Conservation (phyloP, 2,329 filamentous ascomycete genomes). For the Clathrospora elynae region DNA sequence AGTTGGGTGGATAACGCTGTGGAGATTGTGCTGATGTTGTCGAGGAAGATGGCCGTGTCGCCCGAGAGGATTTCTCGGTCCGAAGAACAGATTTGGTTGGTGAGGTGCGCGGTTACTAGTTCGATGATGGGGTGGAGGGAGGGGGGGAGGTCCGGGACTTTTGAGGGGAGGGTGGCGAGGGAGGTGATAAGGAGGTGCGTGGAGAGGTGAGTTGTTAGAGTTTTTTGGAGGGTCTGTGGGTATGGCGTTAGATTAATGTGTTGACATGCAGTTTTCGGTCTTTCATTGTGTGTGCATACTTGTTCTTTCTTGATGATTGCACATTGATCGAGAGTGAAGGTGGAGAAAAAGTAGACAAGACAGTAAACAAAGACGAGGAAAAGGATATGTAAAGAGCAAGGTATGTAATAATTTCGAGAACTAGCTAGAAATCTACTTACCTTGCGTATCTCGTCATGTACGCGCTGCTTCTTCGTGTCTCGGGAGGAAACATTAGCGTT, state of each 20-base stretch:
- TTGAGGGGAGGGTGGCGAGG: constrained; percentile 43
- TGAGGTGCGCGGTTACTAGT: constrained; percentile 50
- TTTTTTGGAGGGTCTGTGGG: constrained; percentile 45
- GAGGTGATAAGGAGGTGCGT: constrained; percentile 43
- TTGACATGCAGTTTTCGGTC: constrained; percentile 15
- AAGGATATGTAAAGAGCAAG: neutral
- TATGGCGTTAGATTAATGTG: too few species aligned
- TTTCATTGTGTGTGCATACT: too few species aligned
- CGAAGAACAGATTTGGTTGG: constrained; percentile 39
- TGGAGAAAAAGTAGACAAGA: too few species aligned
- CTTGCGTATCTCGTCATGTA: constrained; percentile 48
- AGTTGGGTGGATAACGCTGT: constrained; percentile 44
- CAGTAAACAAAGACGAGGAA: neutral
- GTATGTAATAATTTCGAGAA: neutral
- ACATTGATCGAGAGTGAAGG: too few species aligned
- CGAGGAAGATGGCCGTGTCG: constrained; percentile 50
- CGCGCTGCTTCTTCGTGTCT: constrained; percentile 50
- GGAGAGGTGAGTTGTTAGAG: constrained; percentile 41
- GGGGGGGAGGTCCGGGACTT: constrained; percentile 45
- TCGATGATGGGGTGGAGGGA: constrained; percentile 53
- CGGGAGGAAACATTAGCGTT: constrained; percentile 53
- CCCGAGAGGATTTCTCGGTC: constrained; percentile 49
- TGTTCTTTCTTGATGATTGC: too few species aligned
- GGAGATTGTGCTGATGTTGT: constrained; percentile 46
- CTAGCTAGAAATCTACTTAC: constrained; percentile 30